Evolutionary conservation across 2,329 filamentous ascomycete species (phyloP).

Genomic region (Rhinocladiella similis): DNA sequence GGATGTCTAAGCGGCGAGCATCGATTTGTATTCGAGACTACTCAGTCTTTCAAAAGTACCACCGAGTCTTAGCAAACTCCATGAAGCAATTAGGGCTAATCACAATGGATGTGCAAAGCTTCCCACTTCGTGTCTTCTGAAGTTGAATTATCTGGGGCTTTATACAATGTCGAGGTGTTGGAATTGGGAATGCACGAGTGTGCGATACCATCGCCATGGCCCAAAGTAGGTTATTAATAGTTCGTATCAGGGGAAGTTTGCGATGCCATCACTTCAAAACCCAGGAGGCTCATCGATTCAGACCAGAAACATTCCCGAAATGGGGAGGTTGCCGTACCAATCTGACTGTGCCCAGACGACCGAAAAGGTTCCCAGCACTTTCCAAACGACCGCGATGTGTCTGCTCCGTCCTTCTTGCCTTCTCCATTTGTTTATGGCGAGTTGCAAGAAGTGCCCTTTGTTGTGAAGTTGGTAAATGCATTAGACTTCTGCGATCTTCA

Average conservation of each 20-base stretch:
- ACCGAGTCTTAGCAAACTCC: too few relatives aligned
- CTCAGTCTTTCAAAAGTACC: too few relatives aligned
- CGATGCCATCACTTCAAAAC: too few relatives aligned
- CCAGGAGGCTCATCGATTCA: slow-evolving; percentile 13
- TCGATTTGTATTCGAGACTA: neutral
- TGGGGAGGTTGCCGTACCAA: slow-evolving; percentile 23
- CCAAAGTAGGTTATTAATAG: too few relatives aligned
- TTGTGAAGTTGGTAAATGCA: slow-evolving; percentile 34
- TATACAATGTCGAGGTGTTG: too few relatives aligned
- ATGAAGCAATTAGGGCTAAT: too few relatives aligned
- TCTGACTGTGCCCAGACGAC: slow-evolving; percentile 18
- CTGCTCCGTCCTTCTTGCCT: slow-evolving; percentile 26
- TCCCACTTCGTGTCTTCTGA: too few relatives aligned
- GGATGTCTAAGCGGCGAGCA: neutral
- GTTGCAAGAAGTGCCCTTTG: slow-evolving; percentile 32
- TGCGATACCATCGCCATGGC: too few relatives aligned
- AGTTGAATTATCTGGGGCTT: too few relatives aligned
- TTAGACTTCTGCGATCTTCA: slow-evolving; percentile 32
- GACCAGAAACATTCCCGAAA: slow-evolving; percentile 16
- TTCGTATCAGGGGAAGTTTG: too few relatives aligned
- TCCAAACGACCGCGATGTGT: slow-evolving; percentile 13
- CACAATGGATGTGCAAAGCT: too few relatives aligned
- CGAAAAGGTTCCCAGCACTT: slow-evolving; percentile 18
- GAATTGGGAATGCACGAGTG: too few relatives aligned
- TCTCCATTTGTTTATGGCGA: slow-evolving; percentile 34